phyloP scores from a whole-genome alignment of 306 rosid genomes.

The Rosa multiflora region DNA sequence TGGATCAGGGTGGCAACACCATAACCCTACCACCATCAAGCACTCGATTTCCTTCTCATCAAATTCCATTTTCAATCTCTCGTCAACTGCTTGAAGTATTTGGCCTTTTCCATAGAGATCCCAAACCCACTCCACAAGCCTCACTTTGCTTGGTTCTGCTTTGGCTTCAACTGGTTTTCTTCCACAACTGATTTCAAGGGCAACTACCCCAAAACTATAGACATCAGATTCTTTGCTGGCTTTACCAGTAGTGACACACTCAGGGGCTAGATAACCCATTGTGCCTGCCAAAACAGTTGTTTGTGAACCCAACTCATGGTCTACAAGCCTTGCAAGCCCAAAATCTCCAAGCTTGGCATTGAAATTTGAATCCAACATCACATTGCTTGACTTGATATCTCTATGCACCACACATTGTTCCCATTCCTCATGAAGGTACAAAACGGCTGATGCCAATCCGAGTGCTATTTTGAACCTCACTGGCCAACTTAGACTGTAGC shows the following conservation, averaged over 20 bases:
- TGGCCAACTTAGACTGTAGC: slow-evolving; percentile 42
- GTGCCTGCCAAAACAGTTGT: slow-evolving; percentile 77
- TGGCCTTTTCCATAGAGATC: slow-evolving; percentile 59
- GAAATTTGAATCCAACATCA: slow-evolving; percentile 67
- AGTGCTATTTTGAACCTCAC: slow-evolving; percentile 57
- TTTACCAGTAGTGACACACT: slow-evolving; percentile 64
- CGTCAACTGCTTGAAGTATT: slow-evolving; percentile 46
- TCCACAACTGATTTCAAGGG: slow-evolving; percentile 72
- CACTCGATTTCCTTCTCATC: slow-evolving; percentile 51
- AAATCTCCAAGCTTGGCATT: slow-evolving; percentile 79
- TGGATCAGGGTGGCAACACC: slow-evolving; percentile 79
- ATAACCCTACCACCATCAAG: slow-evolving; percentile 57
- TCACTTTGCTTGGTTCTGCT: slow-evolving; percentile 41
- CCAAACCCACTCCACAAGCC: slow-evolving; percentile 79
- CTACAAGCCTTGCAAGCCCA: slow-evolving; percentile 69
- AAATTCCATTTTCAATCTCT: slow-evolving; percentile 35
- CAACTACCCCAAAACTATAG: slow-evolving; percentile 71
- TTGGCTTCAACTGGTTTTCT: slow-evolving; percentile 56
- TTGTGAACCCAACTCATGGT: slow-evolving; percentile 70
- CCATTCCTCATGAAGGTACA: slow-evolving; percentile 83
- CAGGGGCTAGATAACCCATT: slow-evolving; percentile 74
- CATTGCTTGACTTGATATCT: slow-evolving; percentile 73
- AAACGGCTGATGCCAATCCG: slow-evolving; percentile 60
- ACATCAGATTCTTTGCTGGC: slow-evolving; percentile 75
- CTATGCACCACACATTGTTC: slow-evolving; percentile 83